These are phyloP conservation scores for Coniella lustricola DNA, from an alignment of 2,329 filamentous ascomycete genomes.

Conservation along the genomic window DNA sequence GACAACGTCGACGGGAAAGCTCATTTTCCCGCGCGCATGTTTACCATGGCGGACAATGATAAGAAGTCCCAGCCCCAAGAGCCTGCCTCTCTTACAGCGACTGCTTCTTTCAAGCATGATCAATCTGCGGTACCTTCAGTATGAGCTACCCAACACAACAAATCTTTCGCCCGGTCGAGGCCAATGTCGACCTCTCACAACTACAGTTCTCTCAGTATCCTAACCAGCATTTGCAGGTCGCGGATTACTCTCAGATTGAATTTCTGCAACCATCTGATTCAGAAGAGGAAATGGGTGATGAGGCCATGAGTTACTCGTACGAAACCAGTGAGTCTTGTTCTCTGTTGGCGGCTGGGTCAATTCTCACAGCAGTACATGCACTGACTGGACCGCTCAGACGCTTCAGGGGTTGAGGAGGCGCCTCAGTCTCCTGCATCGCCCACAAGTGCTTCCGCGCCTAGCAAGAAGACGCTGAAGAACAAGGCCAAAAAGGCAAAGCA, in stretches of 20 bases:
- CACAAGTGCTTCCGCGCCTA: conserved; percentile 4
- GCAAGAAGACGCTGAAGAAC: conserved; percentile 17
- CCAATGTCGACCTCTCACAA: conserved; percentile 30
- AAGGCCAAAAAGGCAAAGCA: conserved; percentile 18
- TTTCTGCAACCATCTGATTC: conserved; percentile 33
- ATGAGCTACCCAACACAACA: conserved; percentile 33
- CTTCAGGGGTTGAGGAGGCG: conserved; percentile 10
- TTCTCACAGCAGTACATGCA: background rate
- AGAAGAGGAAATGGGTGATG: conserved; percentile 30
- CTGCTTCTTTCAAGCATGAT: conserved; percentile 24
- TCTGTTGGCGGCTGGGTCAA: background rate
- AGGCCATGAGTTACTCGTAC: conserved; percentile 15
- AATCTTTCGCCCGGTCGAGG: conserved; percentile 32
- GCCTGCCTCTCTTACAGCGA: conserved; percentile 21
- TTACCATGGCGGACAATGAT: conserved; percentile 24
- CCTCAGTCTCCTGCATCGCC: conserved; percentile 9
- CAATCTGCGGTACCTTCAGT: conserved; percentile 28
- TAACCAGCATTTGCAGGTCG: conserved; percentile 29
- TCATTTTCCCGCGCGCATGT: conserved; percentile 2
- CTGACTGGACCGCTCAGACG: background rate
- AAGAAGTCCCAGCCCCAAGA: conserved; percentile 25
- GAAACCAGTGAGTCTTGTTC: conserved; percentile 6
- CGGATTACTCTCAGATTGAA: conserved; percentile 36
- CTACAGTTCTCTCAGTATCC: conserved; percentile 35
- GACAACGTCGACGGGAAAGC: conserved; percentile 6